Conservation (phyloP, 2,329 filamentous ascomycete species). For the Ascochyta rabiei region DNA sequence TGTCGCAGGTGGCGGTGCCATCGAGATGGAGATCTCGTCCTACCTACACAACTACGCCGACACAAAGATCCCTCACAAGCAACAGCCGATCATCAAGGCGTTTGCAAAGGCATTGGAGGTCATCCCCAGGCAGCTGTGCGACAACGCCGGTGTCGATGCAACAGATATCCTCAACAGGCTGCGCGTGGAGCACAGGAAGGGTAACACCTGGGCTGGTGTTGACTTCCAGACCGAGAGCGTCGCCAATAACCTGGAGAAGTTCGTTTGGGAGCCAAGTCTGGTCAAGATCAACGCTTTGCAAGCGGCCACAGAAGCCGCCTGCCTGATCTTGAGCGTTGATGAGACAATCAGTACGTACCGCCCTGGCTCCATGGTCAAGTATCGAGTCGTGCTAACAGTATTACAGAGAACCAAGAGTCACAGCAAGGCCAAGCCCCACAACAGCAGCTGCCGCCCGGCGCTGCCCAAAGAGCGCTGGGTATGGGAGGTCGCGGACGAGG, state of each 20-base stretch:
- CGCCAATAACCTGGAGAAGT: slow-evolving; percentile 89
- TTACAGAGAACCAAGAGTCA: slow-evolving; percentile 85
- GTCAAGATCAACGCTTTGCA: slow-evolving; percentile 98
- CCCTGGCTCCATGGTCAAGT: background rate
- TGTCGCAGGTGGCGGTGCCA: slow-evolving; percentile 91
- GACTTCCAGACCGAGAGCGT: slow-evolving; percentile 94
- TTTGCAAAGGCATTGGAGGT: slow-evolving; percentile 98
- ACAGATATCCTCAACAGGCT: slow-evolving; percentile 97
- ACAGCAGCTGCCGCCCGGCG: slow-evolving; percentile 65
- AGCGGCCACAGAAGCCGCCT: slow-evolving; percentile 92
- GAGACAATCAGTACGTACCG: slow-evolving; percentile 82
- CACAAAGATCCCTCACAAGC: slow-evolving; percentile 90
- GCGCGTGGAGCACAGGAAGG: slow-evolving; percentile 94
- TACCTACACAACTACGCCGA: slow-evolving; percentile 94
- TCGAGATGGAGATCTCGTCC: slow-evolving; percentile 95
- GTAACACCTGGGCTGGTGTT: slow-evolving; percentile 91
- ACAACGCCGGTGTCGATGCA: slow-evolving; percentile 97
- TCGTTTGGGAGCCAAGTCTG: slow-evolving; percentile 96
- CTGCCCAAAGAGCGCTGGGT: slow-evolving; percentile 85
- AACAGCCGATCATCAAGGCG: slow-evolving; percentile 96
- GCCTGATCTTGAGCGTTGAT: slow-evolving; percentile 93
- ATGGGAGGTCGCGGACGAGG: slow-evolving; percentile 66
- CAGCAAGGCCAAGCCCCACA: slow-evolving; percentile 80
- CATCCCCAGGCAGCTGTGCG: slow-evolving; percentile 94
- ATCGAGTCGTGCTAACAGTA: slow-evolving; percentile 25